Percentiles rank a stretch among this genome's conserved stretches.
Conservation (phyloP, 441 rosid species). For the Arabidopsis lyrata region DNA sequence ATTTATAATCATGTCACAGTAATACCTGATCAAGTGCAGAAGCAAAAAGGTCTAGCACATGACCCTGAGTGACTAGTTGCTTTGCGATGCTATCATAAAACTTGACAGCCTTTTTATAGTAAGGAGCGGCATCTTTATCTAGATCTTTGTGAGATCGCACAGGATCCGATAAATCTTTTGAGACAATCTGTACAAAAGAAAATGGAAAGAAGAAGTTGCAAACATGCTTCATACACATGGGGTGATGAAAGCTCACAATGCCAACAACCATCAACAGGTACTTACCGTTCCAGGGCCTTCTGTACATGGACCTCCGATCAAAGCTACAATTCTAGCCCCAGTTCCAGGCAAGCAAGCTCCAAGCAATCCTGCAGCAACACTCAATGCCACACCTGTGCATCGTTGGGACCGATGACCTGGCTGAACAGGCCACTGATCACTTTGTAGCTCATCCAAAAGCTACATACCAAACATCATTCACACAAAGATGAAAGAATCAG, state of each 20-base stretch:
- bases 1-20: slow-evolving; percentile 21
- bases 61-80: slow-evolving; percentile 97
- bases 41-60: slow-evolving; percentile 94
- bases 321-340: slow-evolving; percentile 89
- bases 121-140: slow-evolving; percentile 98
- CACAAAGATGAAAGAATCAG: background rate
- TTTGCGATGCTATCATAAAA: slow-evolving; percentile 86
- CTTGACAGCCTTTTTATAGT: slow-evolving; percentile 90
- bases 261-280: slow-evolving; percentile 5
- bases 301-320: slow-evolving; percentile 99
- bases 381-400: slow-evolving; percentile 96
- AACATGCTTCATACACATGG: background rate
- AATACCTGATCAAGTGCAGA: slow-evolving; percentile 99
- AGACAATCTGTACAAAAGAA: slow-evolving; percentile 67
- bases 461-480: slow-evolving; percentile 38
- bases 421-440: slow-evolving; percentile 93
- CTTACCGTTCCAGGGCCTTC: slow-evolving; percentile 98
- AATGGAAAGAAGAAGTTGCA: slow-evolving; percentile 4
- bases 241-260: slow-evolving; percentile 18
- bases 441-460: slow-evolving; percentile 95
- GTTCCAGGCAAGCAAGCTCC: slow-evolving; percentile 95
- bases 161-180: slow-evolving; percentile 96
- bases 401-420: slow-evolving; percentile 77
- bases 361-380: slow-evolving; percentile 86
- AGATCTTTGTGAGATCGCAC: slow-evolving; percentile 99